Evolutionary conservation across 495 filamentous ascomycete genomes (phyloP).

Genomic region (Parathielavia appendiculata): DNA sequence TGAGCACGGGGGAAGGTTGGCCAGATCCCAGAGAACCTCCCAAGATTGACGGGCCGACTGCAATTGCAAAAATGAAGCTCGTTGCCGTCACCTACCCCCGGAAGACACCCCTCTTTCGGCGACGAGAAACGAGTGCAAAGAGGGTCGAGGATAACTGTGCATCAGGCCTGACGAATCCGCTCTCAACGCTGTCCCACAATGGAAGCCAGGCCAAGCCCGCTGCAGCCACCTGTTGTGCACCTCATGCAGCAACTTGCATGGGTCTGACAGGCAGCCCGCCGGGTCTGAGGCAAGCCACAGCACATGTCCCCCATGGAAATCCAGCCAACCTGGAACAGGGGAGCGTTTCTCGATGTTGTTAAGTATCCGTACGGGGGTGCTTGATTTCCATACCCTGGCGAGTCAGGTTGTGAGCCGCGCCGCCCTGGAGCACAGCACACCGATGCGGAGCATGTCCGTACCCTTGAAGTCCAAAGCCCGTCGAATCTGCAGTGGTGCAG

Average conservation of each 20-base stretch:
- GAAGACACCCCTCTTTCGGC: background rate
- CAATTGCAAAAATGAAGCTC: background rate
- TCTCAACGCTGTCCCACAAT: background rate
- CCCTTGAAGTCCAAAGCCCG: background rate
- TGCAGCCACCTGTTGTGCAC: background rate
- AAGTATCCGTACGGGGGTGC: too few relatives aligned
- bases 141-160: background rate
- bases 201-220: background rate
- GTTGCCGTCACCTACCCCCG: background rate
- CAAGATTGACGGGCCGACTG: slow-evolving; percentile 18
- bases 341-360: background rate
- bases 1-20: slow-evolving; percentile 24
- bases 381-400: background rate
- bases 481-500: background rate
- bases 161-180: slow-evolving; percentile 1
- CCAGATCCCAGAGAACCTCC: slow-evolving; percentile 22
- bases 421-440: slow-evolving; percentile 10
- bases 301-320: slow-evolving; percentile 1
- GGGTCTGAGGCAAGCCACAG: slow-evolving; percentile 17
- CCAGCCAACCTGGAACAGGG: background rate
- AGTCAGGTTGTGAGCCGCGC: background rate
- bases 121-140: background rate
- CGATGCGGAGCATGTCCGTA: background rate
- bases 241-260: slow-evolving; percentile 9
- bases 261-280: background rate